Conservation (phyloP, 106 monocot genomes). For the Xerophyta viscosa region DNA sequence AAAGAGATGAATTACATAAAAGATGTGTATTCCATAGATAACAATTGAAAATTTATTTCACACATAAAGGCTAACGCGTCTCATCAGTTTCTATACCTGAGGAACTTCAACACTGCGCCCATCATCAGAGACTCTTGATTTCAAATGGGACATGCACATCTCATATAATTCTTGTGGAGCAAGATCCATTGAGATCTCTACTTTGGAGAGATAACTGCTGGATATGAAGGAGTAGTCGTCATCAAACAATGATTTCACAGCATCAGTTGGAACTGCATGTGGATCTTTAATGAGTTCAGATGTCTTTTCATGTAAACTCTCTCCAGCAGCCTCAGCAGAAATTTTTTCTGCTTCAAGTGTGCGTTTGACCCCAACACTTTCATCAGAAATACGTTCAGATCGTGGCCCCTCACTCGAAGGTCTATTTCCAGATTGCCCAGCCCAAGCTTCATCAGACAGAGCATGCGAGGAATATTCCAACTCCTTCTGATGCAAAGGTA, state of each 20-base stretch:
- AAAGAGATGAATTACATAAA: too few species aligned
- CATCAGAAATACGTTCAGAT: constrained; percentile 15
- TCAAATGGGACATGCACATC: constrained; percentile 30
- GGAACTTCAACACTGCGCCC: not conserved
- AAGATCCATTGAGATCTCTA: constrained; percentile 43
- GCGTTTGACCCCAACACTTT: constrained; percentile 17
- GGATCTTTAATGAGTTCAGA: constrained; percentile 10
- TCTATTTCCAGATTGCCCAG: constrained; percentile 9
- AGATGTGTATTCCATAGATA: too few species aligned
- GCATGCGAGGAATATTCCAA: constrained; percentile 14
- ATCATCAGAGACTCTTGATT: constrained; percentile 4
- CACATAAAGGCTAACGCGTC: too few species aligned
- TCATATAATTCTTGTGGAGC: constrained; percentile 32
- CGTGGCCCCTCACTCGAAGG: constrained; percentile 11
- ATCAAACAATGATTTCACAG: not conserved
- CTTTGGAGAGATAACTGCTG: constrained; percentile 27
- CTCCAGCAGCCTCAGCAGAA: constrained; percentile 7
- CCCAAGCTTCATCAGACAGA: constrained; percentile 22
- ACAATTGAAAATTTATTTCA: too few species aligned
- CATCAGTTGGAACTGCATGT: not conserved
- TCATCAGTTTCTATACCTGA: constrained; percentile 28
- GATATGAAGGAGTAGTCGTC: constrained; percentile 11
- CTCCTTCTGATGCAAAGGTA: constrained; percentile 22
- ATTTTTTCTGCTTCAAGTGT: constrained; percentile 8
- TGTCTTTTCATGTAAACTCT: constrained; percentile 5